phyloP scores from a whole-genome alignment of 352 stramenopile genomes.

The Phytopythium ostracodes region DNA sequence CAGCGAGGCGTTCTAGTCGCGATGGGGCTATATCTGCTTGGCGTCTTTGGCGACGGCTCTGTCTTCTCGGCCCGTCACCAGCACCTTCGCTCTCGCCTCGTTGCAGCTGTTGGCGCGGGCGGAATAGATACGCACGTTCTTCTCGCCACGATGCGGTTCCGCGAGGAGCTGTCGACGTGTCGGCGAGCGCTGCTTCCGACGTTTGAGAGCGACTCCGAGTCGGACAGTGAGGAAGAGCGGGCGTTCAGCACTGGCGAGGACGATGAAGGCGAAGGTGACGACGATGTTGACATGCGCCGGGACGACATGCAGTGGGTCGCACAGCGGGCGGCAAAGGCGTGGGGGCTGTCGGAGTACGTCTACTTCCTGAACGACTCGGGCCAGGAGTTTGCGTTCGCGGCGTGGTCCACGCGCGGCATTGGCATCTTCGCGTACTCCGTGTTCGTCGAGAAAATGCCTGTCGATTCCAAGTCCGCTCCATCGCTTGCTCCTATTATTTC shows the following conservation, averaged over 20 bases:
- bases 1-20: not conserved
- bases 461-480: not conserved
- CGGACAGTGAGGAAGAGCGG: conserved; percentile 11
- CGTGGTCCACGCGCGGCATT: conserved; percentile 55
- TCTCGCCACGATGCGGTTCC: conserved; percentile 46
- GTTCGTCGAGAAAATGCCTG: conserved; percentile 12
- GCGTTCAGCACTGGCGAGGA: conserved; percentile 11
- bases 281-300: conserved; percentile 10
- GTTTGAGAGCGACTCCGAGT: conserved; percentile 29
- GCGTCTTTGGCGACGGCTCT: not conserved
- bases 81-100: conserved; percentile 17
- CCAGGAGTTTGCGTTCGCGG: conserved; percentile 54
- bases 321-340: conserved; percentile 18
- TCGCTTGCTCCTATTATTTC: conserved; percentile 21
- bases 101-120: conserved; percentile 20
- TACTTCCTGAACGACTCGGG: conserved; percentile 49
- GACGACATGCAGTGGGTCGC: conserved; percentile 37
- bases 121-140: conserved; percentile 37
- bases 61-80: not conserved
- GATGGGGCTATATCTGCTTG: not conserved
- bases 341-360: conserved; percentile 28
- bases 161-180: conserved; percentile 44
- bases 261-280: conserved; percentile 18
- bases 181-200: conserved; percentile 32
- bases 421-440: conserved; percentile 29